A percentile compares a stretch with the other conserved stretches of the same genome.
Conservation (phyloP, 2,329 filamentous ascomycete species). For the Ceratocystis cacaofunesta region DNA sequence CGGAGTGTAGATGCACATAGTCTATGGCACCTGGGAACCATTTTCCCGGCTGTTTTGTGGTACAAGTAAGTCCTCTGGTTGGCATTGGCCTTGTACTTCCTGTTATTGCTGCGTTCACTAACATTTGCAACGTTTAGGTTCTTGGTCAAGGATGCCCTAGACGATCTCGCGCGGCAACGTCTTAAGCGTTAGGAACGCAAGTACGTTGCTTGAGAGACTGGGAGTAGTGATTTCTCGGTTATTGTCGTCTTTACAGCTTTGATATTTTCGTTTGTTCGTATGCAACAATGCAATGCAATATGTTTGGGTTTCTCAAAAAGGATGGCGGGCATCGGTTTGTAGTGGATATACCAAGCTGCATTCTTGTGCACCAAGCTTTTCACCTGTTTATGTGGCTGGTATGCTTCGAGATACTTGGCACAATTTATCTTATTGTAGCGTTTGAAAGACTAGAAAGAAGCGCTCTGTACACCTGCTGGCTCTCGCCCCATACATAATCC, state of each 20-base stretch:
- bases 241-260: neutral
- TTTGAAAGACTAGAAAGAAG: neutral
- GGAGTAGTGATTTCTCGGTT: neutral
- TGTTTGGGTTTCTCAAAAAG: neutral
- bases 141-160: slow-evolving; percentile 67
- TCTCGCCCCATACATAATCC: neutral
- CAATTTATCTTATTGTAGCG: neutral
- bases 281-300: neutral
- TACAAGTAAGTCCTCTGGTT: slow-evolving; percentile 64
- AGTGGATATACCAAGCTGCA: neutral
- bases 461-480: slow-evolving; percentile 3
- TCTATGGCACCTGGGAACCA: slow-evolving; percentile 89
- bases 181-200: slow-evolving; percentile 15
- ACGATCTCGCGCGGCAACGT: slow-evolving; percentile 51
- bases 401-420: neutral
- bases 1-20: slow-evolving; percentile 85
- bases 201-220: neutral
- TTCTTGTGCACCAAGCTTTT: neutral
- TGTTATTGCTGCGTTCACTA: neutral
- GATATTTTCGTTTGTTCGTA: neutral
- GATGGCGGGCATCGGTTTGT: neutral
- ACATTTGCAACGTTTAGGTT: slow-evolving; percentile 41
- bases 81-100: neutral
- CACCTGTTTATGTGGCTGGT: neutral
- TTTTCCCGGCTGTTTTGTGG: slow-evolving; percentile 75